Base-by-base conservation (phyloP, 2,329 filamentous ascomycete species). In the Tolypocladium nubicola region DNA sequence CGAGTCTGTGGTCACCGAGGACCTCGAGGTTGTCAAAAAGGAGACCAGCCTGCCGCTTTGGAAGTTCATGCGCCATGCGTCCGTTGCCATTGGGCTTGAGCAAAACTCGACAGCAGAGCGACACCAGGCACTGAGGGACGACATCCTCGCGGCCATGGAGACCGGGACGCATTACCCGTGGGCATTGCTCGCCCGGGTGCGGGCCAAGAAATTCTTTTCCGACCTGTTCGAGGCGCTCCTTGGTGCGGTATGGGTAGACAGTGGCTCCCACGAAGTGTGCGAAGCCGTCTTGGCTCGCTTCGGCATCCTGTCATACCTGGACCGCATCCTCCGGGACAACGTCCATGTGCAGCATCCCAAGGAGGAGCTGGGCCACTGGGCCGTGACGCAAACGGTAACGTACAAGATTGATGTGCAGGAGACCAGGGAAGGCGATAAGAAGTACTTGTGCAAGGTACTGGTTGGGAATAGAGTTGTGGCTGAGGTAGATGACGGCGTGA, bases 221-320 rank as follows among this genome's bases (percentile, higher is more conserved):
- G 92, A 97, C 68, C 73, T 97, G 9, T 77, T 97, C 11, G 93
- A 97, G 73, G 82, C 83, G 38, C 68, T 95, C 0, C 71, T 97
- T 0, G 93, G 89, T 0, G 92, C 91, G 0, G 79, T 97, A 0
- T 97, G 88, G 76, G 76, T 96, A 23, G 94, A 97, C 68, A 88
- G 79, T 0, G 88, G 87, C 0, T 78, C 80, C 1, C 67, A 90
- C 16, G 74, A 74, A 0, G 69, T 67, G 0, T 95, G 90, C 64
- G 75, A 79, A 53, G 65, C 56, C 0, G 77, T 97, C 41, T 68
- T 90, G 0, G 77, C 81, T 50, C 73, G 75, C 0, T 73, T 90
- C 4, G 90, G 90, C 0, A 75, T 97, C 5, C 61, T 91, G 43
- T 67, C 72, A 0, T 83, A 83, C 61, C 70, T 96, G 58, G 73